A percentile compares a stretch with the other conserved stretches of the same genome.
phyloP scores from a whole-genome alignment of 106 monocot species.

The Posidonia australis region DNA sequence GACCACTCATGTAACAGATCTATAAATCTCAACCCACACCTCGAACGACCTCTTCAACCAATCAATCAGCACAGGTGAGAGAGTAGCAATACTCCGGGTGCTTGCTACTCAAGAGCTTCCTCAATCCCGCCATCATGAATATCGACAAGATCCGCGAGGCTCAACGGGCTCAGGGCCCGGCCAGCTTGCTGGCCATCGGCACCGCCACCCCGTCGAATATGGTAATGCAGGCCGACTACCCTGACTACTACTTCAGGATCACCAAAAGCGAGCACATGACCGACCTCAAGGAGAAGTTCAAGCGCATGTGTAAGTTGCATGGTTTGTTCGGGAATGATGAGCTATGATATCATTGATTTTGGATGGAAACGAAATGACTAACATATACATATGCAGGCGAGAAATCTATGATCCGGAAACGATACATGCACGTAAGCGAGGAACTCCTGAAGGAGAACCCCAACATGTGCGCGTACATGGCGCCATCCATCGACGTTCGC shows the following conservation, averaged over 20 bases:
- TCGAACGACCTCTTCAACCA: no score
- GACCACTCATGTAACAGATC: no score
- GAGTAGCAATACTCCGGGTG: no score
- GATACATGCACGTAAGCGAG: constrained; percentile 18
- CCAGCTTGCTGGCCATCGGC: constrained; percentile 59
- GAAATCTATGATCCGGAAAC: constrained; percentile 20
- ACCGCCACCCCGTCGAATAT: constrained; percentile 49
- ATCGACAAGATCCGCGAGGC: no score
- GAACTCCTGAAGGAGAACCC: constrained; percentile 22
- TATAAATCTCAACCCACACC: no score
- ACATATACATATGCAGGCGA: constrained; percentile 9
- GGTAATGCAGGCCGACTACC: constrained; percentile 46
- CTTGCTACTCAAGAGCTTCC: constrained; percentile 27
- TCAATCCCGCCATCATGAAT: no score
- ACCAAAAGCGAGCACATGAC: constrained; percentile 61
- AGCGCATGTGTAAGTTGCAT: constrained; percentile 44
- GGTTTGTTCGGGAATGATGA: background rate
- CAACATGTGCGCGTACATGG: constrained; percentile 26
- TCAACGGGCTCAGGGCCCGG: constrained; percentile 49
- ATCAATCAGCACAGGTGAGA: no score
- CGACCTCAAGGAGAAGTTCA: constrained; percentile 73
- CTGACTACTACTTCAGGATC: constrained; percentile 72
- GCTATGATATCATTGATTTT: background rate
- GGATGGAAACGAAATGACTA: no score
- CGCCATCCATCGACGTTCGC: constrained; percentile 27